These are phyloP conservation scores for Apium graveolens DNA, from an alignment of 129 eudicot species.

Conservation along the genomic window DNA sequence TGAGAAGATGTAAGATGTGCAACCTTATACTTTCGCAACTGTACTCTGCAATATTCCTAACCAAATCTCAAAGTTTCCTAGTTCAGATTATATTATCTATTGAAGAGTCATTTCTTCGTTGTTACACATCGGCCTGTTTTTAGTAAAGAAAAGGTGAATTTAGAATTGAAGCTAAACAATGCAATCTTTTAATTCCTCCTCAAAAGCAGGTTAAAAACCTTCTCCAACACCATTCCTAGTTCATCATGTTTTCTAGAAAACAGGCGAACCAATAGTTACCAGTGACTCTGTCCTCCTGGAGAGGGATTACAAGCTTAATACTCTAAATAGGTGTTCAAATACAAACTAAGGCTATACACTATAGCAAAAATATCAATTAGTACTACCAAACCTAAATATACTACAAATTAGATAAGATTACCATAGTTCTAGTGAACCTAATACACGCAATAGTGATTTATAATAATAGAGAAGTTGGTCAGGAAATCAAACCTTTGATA, in stretches of 20 bases:
- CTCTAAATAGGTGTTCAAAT: background rate
- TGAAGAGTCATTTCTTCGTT: too few species aligned
- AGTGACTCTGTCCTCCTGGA: too few species aligned
- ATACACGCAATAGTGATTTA: background rate
- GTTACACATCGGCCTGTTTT: too few species aligned
- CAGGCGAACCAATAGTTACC: too few species aligned
- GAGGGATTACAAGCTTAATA: background rate
- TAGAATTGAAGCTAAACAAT: too few species aligned
- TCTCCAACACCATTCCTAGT: too few species aligned
- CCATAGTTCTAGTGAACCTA: background rate
- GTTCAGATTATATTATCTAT: too few species aligned
- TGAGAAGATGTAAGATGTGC: background rate
- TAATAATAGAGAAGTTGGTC: constrained; percentile 2
- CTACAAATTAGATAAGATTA: background rate
- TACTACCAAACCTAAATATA: background rate
- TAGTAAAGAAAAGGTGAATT: too few species aligned
- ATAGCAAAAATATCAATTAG: background rate
- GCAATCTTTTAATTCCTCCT: too few species aligned
- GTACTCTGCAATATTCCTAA: background rate
- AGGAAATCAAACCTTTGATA: constrained; percentile 57
- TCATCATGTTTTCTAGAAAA: too few species aligned
- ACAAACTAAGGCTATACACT: background rate
- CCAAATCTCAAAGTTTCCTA: background rate
- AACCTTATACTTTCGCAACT: background rate
- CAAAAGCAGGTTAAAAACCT: background rate